Conservation (phyloP, 345 rosid genomes). For the Eucalyptus polybractea region DNA sequence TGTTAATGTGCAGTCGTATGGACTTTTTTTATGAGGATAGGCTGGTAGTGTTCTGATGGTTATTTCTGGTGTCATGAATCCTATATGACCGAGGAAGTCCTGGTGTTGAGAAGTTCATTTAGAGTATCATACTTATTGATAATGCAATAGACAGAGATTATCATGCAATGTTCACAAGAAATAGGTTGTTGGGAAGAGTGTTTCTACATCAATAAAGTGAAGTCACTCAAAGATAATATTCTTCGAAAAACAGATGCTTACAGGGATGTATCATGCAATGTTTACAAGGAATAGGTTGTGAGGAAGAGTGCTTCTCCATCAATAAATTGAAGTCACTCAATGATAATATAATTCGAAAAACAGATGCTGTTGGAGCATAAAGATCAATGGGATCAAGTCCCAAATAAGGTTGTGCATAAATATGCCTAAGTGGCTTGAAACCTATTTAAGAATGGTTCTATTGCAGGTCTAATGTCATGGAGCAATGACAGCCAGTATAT, state of each 20-base stretch:
- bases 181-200: neutral
- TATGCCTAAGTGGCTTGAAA: neutral
- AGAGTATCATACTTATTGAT: neutral
- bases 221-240: neutral
- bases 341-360: neutral
- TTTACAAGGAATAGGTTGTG: neutral
- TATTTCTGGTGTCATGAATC: neutral
- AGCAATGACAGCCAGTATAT: conserved; percentile 82
- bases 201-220: neutral
- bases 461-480: conserved; percentile 85
- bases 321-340: neutral
- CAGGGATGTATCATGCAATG: neutral
- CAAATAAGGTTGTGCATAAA: neutral
- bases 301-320: neutral
- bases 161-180: neutral
- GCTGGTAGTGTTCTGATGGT: neutral
- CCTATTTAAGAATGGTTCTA: neutral
- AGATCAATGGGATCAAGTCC: neutral
- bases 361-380: neutral
- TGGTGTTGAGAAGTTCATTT: neutral
- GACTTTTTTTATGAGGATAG: neutral
- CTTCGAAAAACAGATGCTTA: neutral
- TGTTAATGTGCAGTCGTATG: neutral
- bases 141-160: neutral
- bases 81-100: neutral